Evolutionary conservation across 116 monocot species (phyloP), one percentile per base, ranked within the genome.

Genomic region (Posidonia oceanica): DNA sequence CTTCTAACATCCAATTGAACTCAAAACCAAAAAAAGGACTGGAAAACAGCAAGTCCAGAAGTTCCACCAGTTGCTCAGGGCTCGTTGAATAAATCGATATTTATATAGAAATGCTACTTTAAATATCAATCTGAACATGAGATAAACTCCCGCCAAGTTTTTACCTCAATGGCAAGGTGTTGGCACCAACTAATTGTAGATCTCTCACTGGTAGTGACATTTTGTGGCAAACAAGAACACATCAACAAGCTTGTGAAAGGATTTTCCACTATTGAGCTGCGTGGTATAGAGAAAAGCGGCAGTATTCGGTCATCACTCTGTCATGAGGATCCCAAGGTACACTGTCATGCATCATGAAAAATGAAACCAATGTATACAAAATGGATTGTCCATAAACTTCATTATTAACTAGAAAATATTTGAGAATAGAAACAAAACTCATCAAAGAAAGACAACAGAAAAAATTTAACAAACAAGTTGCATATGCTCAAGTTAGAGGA

Each of bases 231-330:
- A 75, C 53, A 84, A 75, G 87, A 86, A 78, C 81, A 84, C 55
- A 90, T 71, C 68, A 98, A 83, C 59, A 98, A 80, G 76, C 93
- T 98, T 87, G 98, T 90, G 66, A 85, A 98, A 40, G 90, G 90
- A 81, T 98, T 98, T 70, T 89, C 82, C 70, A 69, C 71, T 71
- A 98, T 98, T 52, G 76, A 73, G 38, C 76, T 76, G 39, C 84
- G 90, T 64, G 93, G 98, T 72, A 93, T 65, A 71, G 97, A 83
- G 73, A 78, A 80, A 75, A 71, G 73, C 61, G 90, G 90, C 44
- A 87, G 85, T 7, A 75, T 81, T 76, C 78, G 83, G 74, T 84
- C 78, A 65, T 84, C 81, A 74, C 78, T 84, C 98, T 93, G 82
- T 13, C 67, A 68, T 1, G 21, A 10, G 36, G 23, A 61, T 41